A percentile compares a stretch with the other conserved stretches of the same genome.
Evolutionary conservation across 2,329 filamentous ascomycete species (phyloP).

Genomic region (Fusarium longipes): DNA sequence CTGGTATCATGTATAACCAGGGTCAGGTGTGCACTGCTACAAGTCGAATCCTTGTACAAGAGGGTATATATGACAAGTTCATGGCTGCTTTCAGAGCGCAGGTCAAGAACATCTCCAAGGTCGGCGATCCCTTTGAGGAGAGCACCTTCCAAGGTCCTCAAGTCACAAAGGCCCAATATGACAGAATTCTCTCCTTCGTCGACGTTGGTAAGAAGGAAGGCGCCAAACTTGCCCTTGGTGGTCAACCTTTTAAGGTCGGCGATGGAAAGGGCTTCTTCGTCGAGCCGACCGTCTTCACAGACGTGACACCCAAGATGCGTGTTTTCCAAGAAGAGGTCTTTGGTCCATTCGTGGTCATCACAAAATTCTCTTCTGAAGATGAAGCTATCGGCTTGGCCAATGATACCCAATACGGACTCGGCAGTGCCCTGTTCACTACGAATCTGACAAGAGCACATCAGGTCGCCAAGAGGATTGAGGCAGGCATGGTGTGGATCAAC

Average conservation of each 20-base stretch:
- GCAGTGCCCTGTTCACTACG: slow-evolving; percentile 70
- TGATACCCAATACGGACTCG: slow-evolving; percentile 70
- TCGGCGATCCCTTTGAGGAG: slow-evolving; percentile 77
- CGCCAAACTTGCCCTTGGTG: slow-evolving; percentile 73
- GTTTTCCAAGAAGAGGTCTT: slow-evolving; percentile 62
- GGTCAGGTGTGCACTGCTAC: slow-evolving; percentile 75
- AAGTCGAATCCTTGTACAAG: slow-evolving; percentile 73
- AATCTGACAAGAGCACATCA: slow-evolving; percentile 63
- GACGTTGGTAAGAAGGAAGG: slow-evolving; percentile 76
- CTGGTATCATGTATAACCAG: slow-evolving; percentile 68
- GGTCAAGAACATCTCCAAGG: slow-evolving; percentile 61
- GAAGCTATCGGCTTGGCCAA: slow-evolving; percentile 59
- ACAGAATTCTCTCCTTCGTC: slow-evolving; percentile 76
- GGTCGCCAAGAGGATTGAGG: slow-evolving; percentile 67
- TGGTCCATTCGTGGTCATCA: slow-evolving; percentile 57
- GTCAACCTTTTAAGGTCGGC: slow-evolving; percentile 52
- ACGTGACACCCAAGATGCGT: slow-evolving; percentile 55
- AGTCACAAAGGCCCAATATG: slow-evolving; percentile 76
- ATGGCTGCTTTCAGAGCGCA: slow-evolving; percentile 49
- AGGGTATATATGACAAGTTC: slow-evolving; percentile 71
- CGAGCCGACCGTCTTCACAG: slow-evolving; percentile 59
- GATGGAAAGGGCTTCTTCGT: slow-evolving; percentile 59
- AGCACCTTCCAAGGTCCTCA: slow-evolving; percentile 80
- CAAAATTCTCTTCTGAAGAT: slow-evolving; percentile 56
- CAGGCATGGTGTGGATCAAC: slow-evolving; percentile 68